Conservation (phyloP, 306 rosid genomes). For the Albizia julibrissin region DNA sequence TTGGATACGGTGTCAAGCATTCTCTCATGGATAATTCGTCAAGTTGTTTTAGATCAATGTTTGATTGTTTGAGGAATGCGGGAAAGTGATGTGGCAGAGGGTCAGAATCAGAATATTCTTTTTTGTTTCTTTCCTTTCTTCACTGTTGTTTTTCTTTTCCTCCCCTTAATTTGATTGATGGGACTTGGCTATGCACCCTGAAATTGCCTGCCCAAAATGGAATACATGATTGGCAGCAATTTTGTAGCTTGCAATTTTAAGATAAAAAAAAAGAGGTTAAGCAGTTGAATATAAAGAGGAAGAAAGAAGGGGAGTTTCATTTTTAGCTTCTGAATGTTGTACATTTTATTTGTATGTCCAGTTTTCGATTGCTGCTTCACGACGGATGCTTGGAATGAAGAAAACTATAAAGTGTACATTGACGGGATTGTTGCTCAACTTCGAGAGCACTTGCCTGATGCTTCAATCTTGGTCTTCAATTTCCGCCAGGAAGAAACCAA, state of each 20-base stretch:
- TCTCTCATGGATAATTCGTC: not conserved
- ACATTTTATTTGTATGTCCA: constrained; percentile 32
- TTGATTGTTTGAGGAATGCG: constrained; percentile 34
- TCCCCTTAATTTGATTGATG: not conserved
- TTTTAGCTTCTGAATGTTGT: not conserved
- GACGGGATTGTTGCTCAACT: constrained; percentile 65
- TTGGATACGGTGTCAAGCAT: constrained; percentile 3
- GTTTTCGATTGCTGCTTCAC: constrained; percentile 91
- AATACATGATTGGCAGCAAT: not conserved
- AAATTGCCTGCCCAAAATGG: not conserved
- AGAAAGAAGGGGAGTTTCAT: not conserved
- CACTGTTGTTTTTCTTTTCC: not conserved
- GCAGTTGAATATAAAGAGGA: not conserved
- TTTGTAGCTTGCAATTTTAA: not conserved
- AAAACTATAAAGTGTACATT: constrained; percentile 62
- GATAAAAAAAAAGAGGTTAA: not conserved
- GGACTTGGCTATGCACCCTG: not conserved
- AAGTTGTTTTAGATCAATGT: constrained; percentile 1
- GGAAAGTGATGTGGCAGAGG: not conserved
- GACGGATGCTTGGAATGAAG: constrained; percentile 80
- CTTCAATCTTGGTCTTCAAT: constrained; percentile 78
- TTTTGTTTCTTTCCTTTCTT: not conserved
- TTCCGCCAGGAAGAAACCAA: constrained; percentile 59
- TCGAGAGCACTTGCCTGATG: constrained; percentile 65
- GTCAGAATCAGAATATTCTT: not conserved